Evolutionary conservation across 2,329 filamentous ascomycete genomes (phyloP), one percentile per base, ranked within the genome.

Genomic region (Mycosphaerella sp.): DNA sequence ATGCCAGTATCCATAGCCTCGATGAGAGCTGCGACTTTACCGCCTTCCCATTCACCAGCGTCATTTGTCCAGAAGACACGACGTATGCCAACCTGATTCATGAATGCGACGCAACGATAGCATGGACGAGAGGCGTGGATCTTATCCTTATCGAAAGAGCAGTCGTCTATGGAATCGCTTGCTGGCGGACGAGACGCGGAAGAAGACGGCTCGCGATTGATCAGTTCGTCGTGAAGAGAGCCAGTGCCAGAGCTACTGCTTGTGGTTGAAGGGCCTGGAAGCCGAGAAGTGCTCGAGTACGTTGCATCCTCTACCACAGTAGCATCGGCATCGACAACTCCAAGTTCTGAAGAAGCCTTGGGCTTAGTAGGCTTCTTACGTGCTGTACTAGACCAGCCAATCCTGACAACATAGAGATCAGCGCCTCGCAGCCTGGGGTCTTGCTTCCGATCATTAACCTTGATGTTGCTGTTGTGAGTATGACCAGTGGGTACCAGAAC

Each of bases 21-120:
- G 2, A 78, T 71, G 26, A 80, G 63, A 58, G 78, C 73, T 29
- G 73, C 64, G 3, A 79, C 72, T 64, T 80, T 80, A 10, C 73
- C 75, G 42, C 72, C 70, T 59, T 79, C 74, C 78, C 77, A 80
- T 12, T 64, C 57, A 1, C 77, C 77, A n/a, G 67, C 62, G 8
- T 69, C 67, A 42, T 72, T 77, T 1, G 77, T 79, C 78, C 76
- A 80, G 62, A 78, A 79, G 0, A 79, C 76, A 10, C 77, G 71
- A 59, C 76, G 76, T 61, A 80, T 76, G 10, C 77, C 77, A 1
- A 74, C 75, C 2, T 72, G 72, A 53, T 78, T 68, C 76, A 80
- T 79, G 61, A 77, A 77, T 2, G 68, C 66, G 12, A 79, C 72
- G 60, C 77, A 80, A 2, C 76, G 70, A 60, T 80, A 80, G 64